These are phyloP conservation scores for Fusarium zealandicum DNA, from an alignment of 2,329 filamentous ascomycete genomes.

Conservation along the genomic window DNA sequence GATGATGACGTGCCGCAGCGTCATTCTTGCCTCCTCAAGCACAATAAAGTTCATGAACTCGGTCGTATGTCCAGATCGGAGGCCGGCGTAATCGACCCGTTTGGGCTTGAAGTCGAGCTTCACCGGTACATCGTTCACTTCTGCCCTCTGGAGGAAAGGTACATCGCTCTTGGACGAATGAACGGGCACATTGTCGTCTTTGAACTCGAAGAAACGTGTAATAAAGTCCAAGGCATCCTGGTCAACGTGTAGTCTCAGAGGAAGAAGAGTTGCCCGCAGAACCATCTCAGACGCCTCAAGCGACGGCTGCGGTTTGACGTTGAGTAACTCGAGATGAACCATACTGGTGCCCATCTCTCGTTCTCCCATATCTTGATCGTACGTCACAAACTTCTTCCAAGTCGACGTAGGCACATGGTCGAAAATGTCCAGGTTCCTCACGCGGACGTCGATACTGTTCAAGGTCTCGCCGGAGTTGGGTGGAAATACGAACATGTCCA, in stretches of 20 bases:
- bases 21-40: constrained; percentile 86
- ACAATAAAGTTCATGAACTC: constrained; percentile 99
- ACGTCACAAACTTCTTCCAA: constrained; percentile 98
- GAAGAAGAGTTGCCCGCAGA: constrained; percentile 78
- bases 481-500: constrained; percentile 83
- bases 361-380: constrained; percentile 85
- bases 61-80: constrained; percentile 91
- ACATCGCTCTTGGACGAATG: constrained; percentile 71
- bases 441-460: constrained; percentile 83
- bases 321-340: constrained; percentile 88
- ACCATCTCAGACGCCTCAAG: constrained; percentile 91
- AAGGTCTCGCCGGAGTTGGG: constrained; percentile 80
- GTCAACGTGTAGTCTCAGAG: constrained; percentile 90
- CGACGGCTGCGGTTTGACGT: constrained; percentile 83
- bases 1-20: constrained; percentile 86
- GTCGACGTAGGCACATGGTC: constrained; percentile 95
- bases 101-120: constrained; percentile 97
- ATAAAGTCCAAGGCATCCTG: constrained; percentile 98
- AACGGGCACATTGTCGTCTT: constrained; percentile 71
- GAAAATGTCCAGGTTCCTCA: constrained; percentile 86
- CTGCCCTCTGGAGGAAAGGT: constrained; percentile 88
- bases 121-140: constrained; percentile 83
- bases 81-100: constrained; percentile 91
- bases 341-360: constrained; percentile 87
- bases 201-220: constrained; percentile 97